A percentile compares a stretch with the other conserved stretches of the same genome.
Evolutionary conservation across 176 grass and related monocot genomes (phyloP).

Genomic region (Oryza australiensis): DNA sequence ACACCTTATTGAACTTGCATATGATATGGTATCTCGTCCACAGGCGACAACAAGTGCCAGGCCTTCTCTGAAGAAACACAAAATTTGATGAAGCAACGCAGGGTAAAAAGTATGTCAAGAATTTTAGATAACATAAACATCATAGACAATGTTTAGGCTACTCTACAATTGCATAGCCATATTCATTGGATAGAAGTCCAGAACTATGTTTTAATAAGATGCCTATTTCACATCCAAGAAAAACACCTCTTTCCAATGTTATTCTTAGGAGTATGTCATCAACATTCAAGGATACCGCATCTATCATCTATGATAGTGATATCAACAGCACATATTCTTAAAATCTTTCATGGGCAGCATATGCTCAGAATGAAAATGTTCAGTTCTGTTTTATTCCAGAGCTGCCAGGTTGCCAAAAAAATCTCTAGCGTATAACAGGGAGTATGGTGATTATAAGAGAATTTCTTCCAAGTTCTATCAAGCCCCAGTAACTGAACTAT

Average conservation of each 20-base stretch:
- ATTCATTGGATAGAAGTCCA: not conserved
- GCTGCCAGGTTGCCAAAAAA: slow-evolving; percentile 10
- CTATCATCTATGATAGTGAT: not conserved
- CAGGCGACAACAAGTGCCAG: slow-evolving; percentile 82
- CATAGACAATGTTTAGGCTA: not conserved
- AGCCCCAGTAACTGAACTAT: not conserved
- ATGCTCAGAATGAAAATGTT: not conserved
- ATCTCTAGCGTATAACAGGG: not conserved
- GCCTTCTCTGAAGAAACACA: slow-evolving; percentile 66
- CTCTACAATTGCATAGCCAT: slow-evolving; percentile 3
- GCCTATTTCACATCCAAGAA: not conserved
- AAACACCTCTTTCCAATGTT: not conserved
- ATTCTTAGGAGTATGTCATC: not conserved
- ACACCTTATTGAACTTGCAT: slow-evolving; percentile 72
- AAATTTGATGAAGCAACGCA: slow-evolving; percentile 18
- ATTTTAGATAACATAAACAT: slow-evolving; percentile 1
- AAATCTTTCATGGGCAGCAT: not conserved
- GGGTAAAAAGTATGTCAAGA: not conserved
- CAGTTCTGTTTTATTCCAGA: not conserved
- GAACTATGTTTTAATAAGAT: slow-evolving; percentile 13
- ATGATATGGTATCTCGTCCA: slow-evolving; percentile 77
- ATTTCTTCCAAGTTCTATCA: not conserved
- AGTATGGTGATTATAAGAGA: not conserved
- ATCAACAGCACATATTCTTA: not conserved
- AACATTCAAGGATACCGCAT: not conserved